These are phyloP conservation scores for Ustilago crameri DNA, from an alignment of 1,284 basidiomycete species.

Conservation along the genomic window DNA sequence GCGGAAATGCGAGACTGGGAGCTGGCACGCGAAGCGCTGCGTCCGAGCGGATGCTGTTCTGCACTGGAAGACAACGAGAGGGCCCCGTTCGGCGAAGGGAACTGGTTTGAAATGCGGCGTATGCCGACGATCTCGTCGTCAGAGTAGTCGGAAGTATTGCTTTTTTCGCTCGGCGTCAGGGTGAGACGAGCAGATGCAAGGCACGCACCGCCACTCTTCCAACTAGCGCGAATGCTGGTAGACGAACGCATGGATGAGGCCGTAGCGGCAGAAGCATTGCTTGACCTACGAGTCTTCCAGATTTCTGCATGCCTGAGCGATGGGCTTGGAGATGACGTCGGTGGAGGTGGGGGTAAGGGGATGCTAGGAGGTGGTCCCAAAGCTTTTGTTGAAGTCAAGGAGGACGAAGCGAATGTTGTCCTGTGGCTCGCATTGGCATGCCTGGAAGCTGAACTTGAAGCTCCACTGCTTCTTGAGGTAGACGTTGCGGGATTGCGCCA, in stretches of 20 bases:
- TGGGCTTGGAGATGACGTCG: slow-evolving; percentile 6
- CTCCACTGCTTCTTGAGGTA: too few species aligned
- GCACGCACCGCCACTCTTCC: slow-evolving; percentile 1
- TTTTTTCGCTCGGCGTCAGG: slow-evolving; percentile 5
- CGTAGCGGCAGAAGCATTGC: slow-evolving; percentile 16
- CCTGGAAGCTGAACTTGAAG: too few species aligned
- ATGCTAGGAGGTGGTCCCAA: slow-evolving; percentile 32
- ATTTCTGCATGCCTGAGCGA: slow-evolving; percentile 2
- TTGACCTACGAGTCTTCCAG: slow-evolving; percentile 15
- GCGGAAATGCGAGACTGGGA: background rate
- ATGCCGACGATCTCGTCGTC: slow-evolving; percentile 32
- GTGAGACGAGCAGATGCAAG: slow-evolving; percentile 3
- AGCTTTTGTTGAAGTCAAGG: slow-evolving; percentile 7
- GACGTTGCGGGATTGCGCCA: too few species aligned
- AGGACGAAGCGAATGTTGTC: too few species aligned
- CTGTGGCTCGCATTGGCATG: too few species aligned
- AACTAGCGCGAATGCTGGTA: background rate
- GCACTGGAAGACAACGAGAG: background rate
- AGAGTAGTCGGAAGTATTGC: slow-evolving; percentile 9
- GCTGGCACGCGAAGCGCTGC: slow-evolving; percentile 3
- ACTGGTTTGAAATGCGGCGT: slow-evolving; percentile 24
- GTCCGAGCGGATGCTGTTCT: background rate
- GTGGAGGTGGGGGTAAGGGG: slow-evolving; percentile 34
- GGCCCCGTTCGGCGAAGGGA: slow-evolving; percentile 22
- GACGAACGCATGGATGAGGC: slow-evolving; percentile 11